A percentile compares a stretch with the other conserved stretches of the same genome.
Conservation (phyloP, 2,329 filamentous ascomycete species). For the Claviceps paspali region DNA sequence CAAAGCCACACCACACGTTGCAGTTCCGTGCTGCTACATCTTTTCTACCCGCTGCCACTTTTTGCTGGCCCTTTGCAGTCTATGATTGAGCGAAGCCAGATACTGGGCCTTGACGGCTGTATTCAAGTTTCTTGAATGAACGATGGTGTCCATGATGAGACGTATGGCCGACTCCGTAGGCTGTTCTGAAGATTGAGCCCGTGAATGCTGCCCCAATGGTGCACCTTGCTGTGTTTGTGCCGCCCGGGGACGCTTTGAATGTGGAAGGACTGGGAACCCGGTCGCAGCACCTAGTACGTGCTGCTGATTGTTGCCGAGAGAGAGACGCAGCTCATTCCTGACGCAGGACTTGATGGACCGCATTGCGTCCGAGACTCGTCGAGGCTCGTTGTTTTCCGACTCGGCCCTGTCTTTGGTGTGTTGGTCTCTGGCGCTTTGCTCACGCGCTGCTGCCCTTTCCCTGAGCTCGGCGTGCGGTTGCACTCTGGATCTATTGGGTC, state of each 20-base stretch:
- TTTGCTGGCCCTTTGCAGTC: neutral
- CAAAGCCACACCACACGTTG: too few relatives aligned
- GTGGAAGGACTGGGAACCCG: neutral
- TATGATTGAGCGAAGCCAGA: neutral
- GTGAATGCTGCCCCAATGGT: neutral
- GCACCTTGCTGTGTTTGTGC: neutral
- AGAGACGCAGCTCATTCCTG: neutral
- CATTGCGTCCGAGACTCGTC: neutral
- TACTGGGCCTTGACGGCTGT: neutral
- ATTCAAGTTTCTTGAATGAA: neutral
- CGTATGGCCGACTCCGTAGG: slow-evolving; percentile 2
- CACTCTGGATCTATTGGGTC: neutral
- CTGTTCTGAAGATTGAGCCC: neutral
- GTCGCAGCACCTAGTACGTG: neutral
- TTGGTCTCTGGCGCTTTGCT: neutral
- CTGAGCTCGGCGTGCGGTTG: neutral
- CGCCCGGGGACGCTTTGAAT: neutral
- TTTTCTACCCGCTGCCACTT: too few relatives aligned
- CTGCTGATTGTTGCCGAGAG: neutral
- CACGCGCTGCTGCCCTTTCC: neutral
- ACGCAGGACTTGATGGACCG: neutral
- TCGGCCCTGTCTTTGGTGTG: neutral
- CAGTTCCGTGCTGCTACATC: neutral
- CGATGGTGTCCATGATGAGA: slow-evolving; percentile 1
- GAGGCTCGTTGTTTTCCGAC: neutral